Base-by-base conservation (phyloP, 2,329 filamentous ascomycete genomes). In the Teratosphaeria zuluensis region DNA sequence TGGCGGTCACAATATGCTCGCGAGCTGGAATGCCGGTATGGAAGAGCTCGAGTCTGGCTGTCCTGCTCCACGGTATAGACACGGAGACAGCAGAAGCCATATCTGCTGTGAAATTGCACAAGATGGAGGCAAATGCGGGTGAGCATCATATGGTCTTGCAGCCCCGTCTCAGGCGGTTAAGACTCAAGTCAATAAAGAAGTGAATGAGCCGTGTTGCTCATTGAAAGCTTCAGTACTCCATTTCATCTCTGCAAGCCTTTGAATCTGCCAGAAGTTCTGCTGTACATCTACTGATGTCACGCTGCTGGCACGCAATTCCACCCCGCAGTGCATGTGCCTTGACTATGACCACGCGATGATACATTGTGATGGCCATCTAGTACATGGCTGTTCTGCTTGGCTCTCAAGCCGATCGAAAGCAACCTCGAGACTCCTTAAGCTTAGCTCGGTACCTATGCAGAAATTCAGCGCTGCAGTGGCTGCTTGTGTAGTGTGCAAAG, bases 21-120 rank as follows among this genome's bases (percentile, higher is more conserved):
- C 54, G 54, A 48, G 48, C 46, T 21, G 42, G 38, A 1, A 31
- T 58, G 16, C 56, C 56, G 5, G 31, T 59, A 28, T 63, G 62
- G 60, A 63, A 62, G 51, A 62, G 60, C 19, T 59, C 59, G 5
- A 62, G 58, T 24, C 54, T 62, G 16, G 58, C 62, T 12, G 31
- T 57, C 4, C 24, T 62, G 16, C 12, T 64, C 8, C 61, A 62
- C 33, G 51, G 57, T 1, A n/a, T 64, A 0, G 57, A 64, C 30
- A 51, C 53, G 28, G 28, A n/a, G 51, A 52, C 55, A 19, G 21
- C 38, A 9, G 24, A n/a, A 16, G 8, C 14, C 55, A 51, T 56
- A n/a, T 24, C 42, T 51, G 21, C 55, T 21, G 46, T 14, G 21
- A 56, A 12, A 24, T 12, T 51, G 16, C 12, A 16, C 55, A 28